These are phyloP conservation scores for Ganoderma sinense DNA, from an alignment of 1,284 basidiomycete species.

Conservation along the genomic window DNA sequence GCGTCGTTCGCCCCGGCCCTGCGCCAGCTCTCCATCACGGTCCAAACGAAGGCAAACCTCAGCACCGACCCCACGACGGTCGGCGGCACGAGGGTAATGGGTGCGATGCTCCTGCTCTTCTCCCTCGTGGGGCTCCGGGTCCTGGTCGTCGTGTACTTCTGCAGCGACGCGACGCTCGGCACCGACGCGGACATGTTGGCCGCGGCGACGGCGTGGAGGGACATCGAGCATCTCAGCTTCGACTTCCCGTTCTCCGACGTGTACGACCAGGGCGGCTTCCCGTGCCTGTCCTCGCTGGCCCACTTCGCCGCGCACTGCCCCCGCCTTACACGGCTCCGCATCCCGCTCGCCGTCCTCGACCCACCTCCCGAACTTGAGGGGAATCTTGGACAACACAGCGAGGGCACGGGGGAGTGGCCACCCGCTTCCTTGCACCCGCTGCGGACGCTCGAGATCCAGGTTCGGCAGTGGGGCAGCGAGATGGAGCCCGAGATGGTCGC, in stretches of 20 bases:
- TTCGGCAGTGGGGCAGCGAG: background rate
- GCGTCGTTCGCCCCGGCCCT: background rate
- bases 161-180: background rate
- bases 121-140: background rate
- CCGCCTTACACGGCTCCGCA: background rate
- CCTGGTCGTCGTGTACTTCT: background rate
- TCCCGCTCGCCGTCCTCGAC: background rate
- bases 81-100: background rate
- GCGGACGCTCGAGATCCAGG: background rate
- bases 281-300: background rate
- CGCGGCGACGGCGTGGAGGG: background rate
- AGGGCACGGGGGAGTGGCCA: background rate
- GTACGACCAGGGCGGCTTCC: background rate
- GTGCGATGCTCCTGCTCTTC: background rate
- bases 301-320: conserved; percentile 3
- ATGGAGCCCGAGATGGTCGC: background rate
- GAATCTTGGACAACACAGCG: background rate
- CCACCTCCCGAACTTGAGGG: background rate
- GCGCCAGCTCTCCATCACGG: background rate
- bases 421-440: background rate
- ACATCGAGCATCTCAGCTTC: background rate
- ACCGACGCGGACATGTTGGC: background rate
- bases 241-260: background rate
- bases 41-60: background rate
- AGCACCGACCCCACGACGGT: background rate